Evolutionary conservation across 495 filamentous ascomycete species (phyloP).

Genomic region (Penicillium pancosmium): DNA sequence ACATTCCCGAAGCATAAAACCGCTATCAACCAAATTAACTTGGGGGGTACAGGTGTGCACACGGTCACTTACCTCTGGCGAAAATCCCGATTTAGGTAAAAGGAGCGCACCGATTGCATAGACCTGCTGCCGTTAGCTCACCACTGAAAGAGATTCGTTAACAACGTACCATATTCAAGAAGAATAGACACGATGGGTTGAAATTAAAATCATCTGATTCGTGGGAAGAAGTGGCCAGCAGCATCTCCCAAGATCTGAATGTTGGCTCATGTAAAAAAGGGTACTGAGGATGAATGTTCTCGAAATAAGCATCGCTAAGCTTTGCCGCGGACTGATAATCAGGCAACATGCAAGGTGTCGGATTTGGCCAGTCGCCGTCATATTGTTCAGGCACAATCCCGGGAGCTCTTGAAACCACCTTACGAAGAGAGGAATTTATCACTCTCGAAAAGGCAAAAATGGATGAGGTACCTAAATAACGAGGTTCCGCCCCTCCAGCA

Average conservation of each 20-base stretch:
- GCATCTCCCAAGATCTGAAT: conserved; percentile 2
- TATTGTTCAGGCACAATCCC: too few relatives aligned
- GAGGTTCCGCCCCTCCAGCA: too few relatives aligned
- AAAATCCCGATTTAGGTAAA: too few relatives aligned
- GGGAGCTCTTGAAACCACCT: too few relatives aligned
- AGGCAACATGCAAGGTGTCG: conserved; percentile 11
- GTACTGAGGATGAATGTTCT: conserved; percentile 22
- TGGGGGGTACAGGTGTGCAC: neutral
- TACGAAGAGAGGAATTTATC: too few relatives aligned
- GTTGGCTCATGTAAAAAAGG: conserved; percentile 26
- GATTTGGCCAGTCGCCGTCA: too few relatives aligned
- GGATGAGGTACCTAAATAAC: too few relatives aligned
- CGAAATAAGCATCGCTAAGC: conserved; percentile 21
- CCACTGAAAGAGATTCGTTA: too few relatives aligned
- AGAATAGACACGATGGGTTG: neutral
- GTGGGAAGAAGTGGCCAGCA: too few relatives aligned
- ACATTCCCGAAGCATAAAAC: conserved; percentile 3
- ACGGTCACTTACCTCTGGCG: too few relatives aligned
- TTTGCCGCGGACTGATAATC: conserved; percentile 4
- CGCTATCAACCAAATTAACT: neutral
- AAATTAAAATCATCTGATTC: too few relatives aligned
- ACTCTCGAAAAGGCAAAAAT: too few relatives aligned
- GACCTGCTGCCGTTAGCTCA: neutral
- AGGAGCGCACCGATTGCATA: neutral
- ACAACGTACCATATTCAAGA: neutral